Evolutionary conservation across 2,329 filamentous ascomycete species (phyloP).

Genomic region (Beauveria scarabaeidicola): DNA sequence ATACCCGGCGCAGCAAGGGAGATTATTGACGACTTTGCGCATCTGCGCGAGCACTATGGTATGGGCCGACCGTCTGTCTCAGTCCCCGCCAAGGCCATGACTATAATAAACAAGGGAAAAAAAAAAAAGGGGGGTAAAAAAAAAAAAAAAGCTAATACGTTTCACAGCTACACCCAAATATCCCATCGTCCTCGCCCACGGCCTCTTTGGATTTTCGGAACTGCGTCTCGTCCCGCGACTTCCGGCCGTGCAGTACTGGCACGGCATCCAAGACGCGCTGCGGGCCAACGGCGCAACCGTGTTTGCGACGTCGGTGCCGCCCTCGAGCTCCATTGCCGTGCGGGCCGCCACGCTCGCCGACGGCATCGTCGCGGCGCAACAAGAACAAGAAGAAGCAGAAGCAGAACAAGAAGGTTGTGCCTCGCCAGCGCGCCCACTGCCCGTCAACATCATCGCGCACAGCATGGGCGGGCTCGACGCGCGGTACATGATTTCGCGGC

Average conservation of each 20-base stretch:
- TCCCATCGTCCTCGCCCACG: conserved; percentile 57
- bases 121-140: not conserved
- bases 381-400: too few species aligned
- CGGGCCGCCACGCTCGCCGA: conserved; percentile 49
- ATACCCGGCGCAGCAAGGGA: conserved; percentile 31
- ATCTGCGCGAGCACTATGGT: conserved; percentile 38
- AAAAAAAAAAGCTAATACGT: not conserved
- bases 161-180: conserved; percentile 44
- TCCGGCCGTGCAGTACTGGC: conserved; percentile 55
- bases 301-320: conserved; percentile 52
- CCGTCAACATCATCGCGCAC: conserved; percentile 71
- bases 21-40: conserved; percentile 39
- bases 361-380: conserved; percentile 38
- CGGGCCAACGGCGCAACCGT: conserved; percentile 44
- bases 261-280: conserved; percentile 53
- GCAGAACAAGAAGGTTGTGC: too few species aligned
- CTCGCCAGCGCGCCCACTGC: conserved; percentile 29
- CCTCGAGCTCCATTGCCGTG: conserved; percentile 51
- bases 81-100: not conserved
- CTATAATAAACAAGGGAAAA: not conserved
- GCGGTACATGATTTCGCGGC: conserved; percentile 54
- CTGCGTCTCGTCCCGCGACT: conserved; percentile 42
- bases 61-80: conserved; percentile 3
- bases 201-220: conserved; percentile 55
- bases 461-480: conserved; percentile 59